These are phyloP conservation scores for Starmerella stellata DNA, from an alignment of 805 yeast species.

Conservation along the genomic window DNA sequence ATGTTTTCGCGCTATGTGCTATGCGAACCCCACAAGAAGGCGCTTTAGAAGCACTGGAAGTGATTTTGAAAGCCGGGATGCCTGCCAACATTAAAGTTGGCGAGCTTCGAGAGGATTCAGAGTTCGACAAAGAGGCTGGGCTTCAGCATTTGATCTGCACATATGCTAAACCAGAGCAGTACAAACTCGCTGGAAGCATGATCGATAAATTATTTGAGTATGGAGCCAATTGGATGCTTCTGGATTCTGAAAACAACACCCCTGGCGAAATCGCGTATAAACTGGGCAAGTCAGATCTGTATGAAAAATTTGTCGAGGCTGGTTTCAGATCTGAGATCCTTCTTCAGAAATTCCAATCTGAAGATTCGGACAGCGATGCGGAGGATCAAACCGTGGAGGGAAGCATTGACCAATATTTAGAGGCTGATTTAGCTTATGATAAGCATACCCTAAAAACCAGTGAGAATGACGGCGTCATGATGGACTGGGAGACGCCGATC, in stretches of 20 bases:
- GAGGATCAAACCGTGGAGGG: constrained; percentile 14
- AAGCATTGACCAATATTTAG: constrained; percentile 43
- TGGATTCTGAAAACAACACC: constrained; percentile 53
- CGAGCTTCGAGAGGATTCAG: constrained; percentile 12
- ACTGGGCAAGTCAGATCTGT: constrained; percentile 27
- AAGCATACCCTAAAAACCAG: constrained; percentile 48
- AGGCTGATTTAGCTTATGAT: constrained; percentile 46
- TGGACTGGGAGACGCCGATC: constrained; percentile 81
- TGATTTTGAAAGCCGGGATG: constrained; percentile 17
- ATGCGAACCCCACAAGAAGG: constrained; percentile 13
- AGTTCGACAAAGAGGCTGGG: constrained; percentile 12
- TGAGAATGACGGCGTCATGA: constrained; percentile 84
- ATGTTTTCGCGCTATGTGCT: constrained; percentile 14
- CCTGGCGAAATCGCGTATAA: constrained; percentile 66
- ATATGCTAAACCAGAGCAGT: constrained; percentile 8
- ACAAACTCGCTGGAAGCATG: constrained; percentile 25
- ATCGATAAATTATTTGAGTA: constrained; percentile 52
- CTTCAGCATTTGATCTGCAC: constrained; percentile 15
- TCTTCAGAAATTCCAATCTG: constrained; percentile 40
- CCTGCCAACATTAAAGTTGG: constrained; percentile 17
- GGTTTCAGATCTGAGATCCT: constrained; percentile 81
- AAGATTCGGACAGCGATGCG: constrained; percentile 12
- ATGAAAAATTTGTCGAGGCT: constrained; percentile 45
- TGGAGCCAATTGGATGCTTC: constrained; percentile 85
- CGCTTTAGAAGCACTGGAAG: constrained; percentile 13